Percentiles rank a stretch among this genome's conserved stretches.
Conservation (phyloP, 2,329 filamentous ascomycete genomes). For the Colletotrichum falcatum region DNA sequence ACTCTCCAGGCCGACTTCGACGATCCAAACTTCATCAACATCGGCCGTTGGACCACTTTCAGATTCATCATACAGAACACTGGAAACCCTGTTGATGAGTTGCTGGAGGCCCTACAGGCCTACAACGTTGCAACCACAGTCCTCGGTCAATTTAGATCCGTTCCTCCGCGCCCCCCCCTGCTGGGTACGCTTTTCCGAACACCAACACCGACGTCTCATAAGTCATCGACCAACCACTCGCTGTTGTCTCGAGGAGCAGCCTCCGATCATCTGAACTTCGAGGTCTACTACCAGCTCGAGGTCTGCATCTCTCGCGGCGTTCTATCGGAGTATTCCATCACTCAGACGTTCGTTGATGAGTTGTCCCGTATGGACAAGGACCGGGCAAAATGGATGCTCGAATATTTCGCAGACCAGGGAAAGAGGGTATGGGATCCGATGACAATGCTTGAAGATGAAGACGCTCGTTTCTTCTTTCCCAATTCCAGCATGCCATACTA, state of each 20-base stretch:
- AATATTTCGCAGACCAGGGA: conserved; percentile 77
- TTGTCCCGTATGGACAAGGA: conserved; percentile 60
- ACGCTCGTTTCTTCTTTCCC: conserved; percentile 60
- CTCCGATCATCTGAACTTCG: conserved; percentile 66
- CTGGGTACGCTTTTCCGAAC: conserved; percentile 6
- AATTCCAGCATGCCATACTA: conserved; percentile 72
- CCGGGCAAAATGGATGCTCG: conserved; percentile 75
- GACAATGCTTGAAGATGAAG: conserved; percentile 72
- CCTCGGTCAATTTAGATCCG: conserved; percentile 56
- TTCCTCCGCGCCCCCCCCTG: conserved; percentile 37
- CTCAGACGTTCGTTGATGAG: conserved; percentile 72
- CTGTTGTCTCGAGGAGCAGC: neutral
- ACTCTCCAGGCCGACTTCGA: conserved; percentile 53
- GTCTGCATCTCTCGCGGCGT: conserved; percentile 87
- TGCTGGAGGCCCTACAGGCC: conserved; percentile 71
- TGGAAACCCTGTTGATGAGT: conserved; percentile 51
- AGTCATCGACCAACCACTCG: neutral
- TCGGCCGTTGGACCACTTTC: conserved; percentile 70
- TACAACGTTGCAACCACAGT: conserved; percentile 74
- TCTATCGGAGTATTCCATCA: conserved; percentile 82
- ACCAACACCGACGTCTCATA: neutral
- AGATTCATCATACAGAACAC: conserved; percentile 55
- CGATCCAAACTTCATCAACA: conserved; percentile 56
- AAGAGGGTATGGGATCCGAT: conserved; percentile 76
- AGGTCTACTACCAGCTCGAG: conserved; percentile 90